Conservation (phyloP, 2,329 filamentous ascomycete species). For the Paraconiothyrium brasiliense region DNA sequence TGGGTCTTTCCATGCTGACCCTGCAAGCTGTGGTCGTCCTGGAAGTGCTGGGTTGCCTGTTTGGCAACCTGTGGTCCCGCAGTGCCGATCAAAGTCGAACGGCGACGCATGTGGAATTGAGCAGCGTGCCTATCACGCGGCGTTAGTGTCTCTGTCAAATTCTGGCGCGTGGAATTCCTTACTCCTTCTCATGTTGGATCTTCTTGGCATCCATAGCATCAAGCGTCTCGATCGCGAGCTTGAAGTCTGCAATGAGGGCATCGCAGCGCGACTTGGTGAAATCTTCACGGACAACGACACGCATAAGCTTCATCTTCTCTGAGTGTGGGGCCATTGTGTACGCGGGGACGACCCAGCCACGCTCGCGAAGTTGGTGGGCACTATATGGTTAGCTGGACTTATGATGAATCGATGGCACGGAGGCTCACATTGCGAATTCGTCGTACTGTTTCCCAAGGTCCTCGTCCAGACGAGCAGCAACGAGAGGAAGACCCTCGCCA, state of each 20-base stretch:
- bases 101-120: slow-evolving; percentile 35
- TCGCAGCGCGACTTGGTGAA: slow-evolving; percentile 87
- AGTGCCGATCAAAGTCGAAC: slow-evolving; percentile 28
- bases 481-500: slow-evolving; percentile 84
- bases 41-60: slow-evolving; percentile 56
- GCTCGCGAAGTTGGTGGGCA: slow-evolving; percentile 84
- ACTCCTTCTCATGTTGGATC: slow-evolving; percentile 74
- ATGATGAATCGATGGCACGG: not conserved
- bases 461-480: slow-evolving; percentile 81
- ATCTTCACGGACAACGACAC: slow-evolving; percentile 91
- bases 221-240: slow-evolving; percentile 76
- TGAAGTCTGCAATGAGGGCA: slow-evolving; percentile 78
- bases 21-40: slow-evolving; percentile 87
- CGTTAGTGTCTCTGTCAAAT: slow-evolving; percentile 19
- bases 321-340: slow-evolving; percentile 97
- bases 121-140: slow-evolving; percentile 30
- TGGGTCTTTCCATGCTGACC: slow-evolving; percentile 93
- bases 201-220: slow-evolving; percentile 77
- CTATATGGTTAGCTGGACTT: slow-evolving; percentile 23
- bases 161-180: slow-evolving; percentile 36
- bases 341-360: slow-evolving; percentile 92
- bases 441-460: slow-evolving; percentile 63
- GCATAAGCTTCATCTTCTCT: slow-evolving; percentile 85
- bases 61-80: slow-evolving; percentile 40
- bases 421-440: slow-evolving; percentile 59